Evolutionary conservation across 2,329 filamentous ascomycete genomes (phyloP).

Genomic region (Karstenula rhodostoma): DNA sequence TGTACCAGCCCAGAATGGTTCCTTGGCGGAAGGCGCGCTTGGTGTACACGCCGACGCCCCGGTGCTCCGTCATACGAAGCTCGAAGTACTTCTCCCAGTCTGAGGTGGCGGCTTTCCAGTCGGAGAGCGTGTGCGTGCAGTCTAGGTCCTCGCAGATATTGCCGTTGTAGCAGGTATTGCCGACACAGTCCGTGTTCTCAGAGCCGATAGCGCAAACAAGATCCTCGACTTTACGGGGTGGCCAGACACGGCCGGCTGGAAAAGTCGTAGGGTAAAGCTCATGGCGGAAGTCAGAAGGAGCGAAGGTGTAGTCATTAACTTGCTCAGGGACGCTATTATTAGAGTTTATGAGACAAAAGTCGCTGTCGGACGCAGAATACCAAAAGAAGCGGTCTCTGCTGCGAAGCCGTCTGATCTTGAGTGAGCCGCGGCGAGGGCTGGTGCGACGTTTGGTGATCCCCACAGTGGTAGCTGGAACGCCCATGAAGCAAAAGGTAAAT

Average conservation of each 20-base stretch:
- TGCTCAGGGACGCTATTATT: constrained; percentile 8
- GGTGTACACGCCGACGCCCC: constrained; percentile 25
- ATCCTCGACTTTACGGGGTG: constrained; percentile 17
- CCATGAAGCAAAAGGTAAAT: background rate
- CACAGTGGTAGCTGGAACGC: constrained; percentile 2
- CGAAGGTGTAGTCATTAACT: constrained; percentile 25
- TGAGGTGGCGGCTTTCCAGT: constrained; percentile 13
- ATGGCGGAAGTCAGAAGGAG: constrained; percentile 13
- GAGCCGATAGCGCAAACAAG: constrained; percentile 13
- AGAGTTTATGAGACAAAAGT: constrained; percentile 12
- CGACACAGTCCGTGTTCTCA: constrained; percentile 22
- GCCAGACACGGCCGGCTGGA: constrained; percentile 19
- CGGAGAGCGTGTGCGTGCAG: constrained; percentile 25
- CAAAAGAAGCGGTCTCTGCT: constrained; percentile 19
- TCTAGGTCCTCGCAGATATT: constrained; percentile 10
- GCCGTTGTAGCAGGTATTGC: constrained; percentile 20
- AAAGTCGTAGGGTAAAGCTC: constrained; percentile 17
- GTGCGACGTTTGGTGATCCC: constrained; percentile 16
- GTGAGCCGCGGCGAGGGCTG: constrained; percentile 2
- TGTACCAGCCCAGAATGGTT: constrained; percentile 26
- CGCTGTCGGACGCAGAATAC: constrained; percentile 16
- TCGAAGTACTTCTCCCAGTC: constrained; percentile 25
- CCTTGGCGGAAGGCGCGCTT: constrained; percentile 17
- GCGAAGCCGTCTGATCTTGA: constrained; percentile 9
- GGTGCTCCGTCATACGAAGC: constrained; percentile 21